Conservation (phyloP, 169 alveolate genomes). For the Eimeria necatrix region DNA sequence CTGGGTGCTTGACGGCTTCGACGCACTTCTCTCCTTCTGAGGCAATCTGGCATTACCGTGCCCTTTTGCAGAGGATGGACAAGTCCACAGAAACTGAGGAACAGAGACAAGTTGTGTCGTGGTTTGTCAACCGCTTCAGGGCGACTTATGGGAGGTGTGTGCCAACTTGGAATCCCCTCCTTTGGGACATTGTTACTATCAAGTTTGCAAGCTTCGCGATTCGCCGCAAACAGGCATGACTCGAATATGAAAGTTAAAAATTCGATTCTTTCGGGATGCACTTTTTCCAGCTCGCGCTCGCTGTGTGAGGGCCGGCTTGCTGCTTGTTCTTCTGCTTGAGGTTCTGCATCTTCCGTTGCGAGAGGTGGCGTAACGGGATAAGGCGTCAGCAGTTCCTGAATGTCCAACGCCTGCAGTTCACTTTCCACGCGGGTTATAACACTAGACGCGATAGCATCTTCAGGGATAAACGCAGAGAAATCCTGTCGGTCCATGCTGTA, state of each 20-base stretch:
- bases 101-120: neutral
- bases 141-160: neutral
- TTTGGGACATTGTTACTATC: neutral
- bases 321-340: neutral
- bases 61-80: too few relatives aligned
- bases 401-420: neutral
- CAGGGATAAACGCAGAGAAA: neutral
- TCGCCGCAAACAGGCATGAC: conserved; percentile 17
- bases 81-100: neutral
- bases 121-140: neutral
- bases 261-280: conserved; percentile 48
- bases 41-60: too few relatives aligned
- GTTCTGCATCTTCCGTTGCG: neutral
- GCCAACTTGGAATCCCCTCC: neutral
- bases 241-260: conserved; percentile 4
- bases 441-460: neutral
- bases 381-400: conserved; percentile 14
- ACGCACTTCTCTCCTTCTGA: too few relatives aligned
- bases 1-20: too few relatives aligned
- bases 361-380: neutral
- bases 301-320: neutral
- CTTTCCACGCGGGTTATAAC: neutral
- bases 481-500: conserved; percentile 6
- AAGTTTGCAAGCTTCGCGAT: neutral
- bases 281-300: conserved; percentile 31